Percentiles rank a stretch among this genome's conserved stretches.
Evolutionary conservation across 495 filamentous ascomycete genomes (phyloP).

Genomic region (Talaromyces stipitatus): DNA sequence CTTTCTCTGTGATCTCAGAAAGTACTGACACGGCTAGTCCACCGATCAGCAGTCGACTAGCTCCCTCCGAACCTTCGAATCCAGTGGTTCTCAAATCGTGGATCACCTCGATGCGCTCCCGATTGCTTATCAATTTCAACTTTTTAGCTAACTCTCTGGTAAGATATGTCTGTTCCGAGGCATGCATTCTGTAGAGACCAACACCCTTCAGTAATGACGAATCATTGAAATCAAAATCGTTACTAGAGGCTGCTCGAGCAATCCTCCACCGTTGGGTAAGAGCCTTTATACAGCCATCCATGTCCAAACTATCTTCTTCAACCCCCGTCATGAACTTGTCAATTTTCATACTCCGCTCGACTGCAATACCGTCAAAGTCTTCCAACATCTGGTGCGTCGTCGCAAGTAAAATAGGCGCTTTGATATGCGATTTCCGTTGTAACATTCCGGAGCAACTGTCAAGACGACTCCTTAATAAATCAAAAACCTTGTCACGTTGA

Average conservation of each 20-base stretch:
- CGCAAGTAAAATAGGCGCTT: constrained; percentile 31
- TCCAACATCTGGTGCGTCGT: constrained; percentile 38
- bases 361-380: constrained; percentile 35
- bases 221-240: constrained; percentile 1
- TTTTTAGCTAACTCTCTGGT: constrained; percentile 29
- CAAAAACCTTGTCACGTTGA: constrained; percentile 24
- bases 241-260: constrained; percentile 17
- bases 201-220: constrained; percentile 26
- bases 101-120: constrained; percentile 25
- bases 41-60: constrained; percentile 27
- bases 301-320: constrained; percentile 21
- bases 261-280: constrained; percentile 7
- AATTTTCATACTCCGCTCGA: constrained; percentile 25
- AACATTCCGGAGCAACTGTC: constrained; percentile 26
- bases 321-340: constrained; percentile 33
- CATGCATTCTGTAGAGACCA: constrained; percentile 29
- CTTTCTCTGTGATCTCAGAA: constrained; percentile 31
- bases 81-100: constrained; percentile 16
- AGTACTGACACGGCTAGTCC: constrained; percentile 29
- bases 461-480: constrained; percentile 28
- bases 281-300: neutral
- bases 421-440: neutral
- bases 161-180: constrained; percentile 35
- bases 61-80: constrained; percentile 22
- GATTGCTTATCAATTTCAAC: constrained; percentile 27